A percentile compares a stretch with the other conserved stretches of the same genome.
phyloP scores from a whole-genome alignment of 305 asterid species.

The Andrographis paniculata region DNA sequence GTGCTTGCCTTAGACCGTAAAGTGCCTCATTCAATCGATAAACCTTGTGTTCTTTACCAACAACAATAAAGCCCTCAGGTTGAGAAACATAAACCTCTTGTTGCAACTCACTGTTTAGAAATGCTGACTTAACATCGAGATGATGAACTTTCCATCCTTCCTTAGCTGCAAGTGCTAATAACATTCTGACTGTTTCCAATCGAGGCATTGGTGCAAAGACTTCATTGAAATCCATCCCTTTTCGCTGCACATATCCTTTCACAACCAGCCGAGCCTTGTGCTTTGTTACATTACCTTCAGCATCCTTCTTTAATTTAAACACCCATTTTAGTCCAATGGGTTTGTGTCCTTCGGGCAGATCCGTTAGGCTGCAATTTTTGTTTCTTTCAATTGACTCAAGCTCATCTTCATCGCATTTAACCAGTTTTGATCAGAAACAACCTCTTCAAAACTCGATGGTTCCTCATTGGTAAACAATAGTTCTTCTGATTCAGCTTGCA shows the following conservation, averaged over 20 bases:
- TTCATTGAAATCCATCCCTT: neutral
- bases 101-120: neutral
- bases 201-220: neutral
- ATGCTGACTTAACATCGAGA: neutral
- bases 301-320: neutral
- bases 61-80: neutral
- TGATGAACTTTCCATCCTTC: neutral
- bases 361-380: neutral
- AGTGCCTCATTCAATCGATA: neutral
- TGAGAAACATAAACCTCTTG: neutral
- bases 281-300: neutral
- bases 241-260: neutral
- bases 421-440: neutral
- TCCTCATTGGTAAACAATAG: too few relatives aligned
- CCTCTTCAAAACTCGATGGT: too few relatives aligned
- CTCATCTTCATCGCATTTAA: neutral
- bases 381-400: neutral
- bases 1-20: neutral
- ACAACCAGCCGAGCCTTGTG: slow-evolving; percentile 2
- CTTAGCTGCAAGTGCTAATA: neutral
- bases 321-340: neutral
- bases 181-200: neutral
- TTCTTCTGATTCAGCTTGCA: too few relatives aligned
- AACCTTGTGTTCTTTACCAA: neutral
- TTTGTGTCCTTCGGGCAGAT: neutral